These are phyloP conservation scores for Rhypophila decipiens DNA, from an alignment of 495 filamentous ascomycete species.

Conservation along the genomic window DNA sequence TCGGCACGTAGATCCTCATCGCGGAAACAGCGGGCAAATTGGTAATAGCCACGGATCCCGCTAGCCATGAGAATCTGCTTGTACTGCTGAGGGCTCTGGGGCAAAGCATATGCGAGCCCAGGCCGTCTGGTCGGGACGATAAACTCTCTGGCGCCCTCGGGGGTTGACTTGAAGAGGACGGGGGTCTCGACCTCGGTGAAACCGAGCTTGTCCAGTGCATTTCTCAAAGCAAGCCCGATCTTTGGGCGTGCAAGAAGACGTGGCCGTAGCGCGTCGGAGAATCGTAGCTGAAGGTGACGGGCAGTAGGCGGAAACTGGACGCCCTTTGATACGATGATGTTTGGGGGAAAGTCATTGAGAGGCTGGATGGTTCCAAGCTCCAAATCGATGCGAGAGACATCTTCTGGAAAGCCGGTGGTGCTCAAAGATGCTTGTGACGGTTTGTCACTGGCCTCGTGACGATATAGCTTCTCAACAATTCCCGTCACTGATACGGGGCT, in stretches of 20 bases:
- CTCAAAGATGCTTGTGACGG: background rate
- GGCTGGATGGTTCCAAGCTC: constrained; percentile 52
- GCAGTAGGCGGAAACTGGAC: constrained; percentile 65
- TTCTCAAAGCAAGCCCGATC: constrained; percentile 46
- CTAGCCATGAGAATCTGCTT: constrained; percentile 97
- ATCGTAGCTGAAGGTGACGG: constrained; percentile 81
- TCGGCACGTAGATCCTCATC: constrained; percentile 93
- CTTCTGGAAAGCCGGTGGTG: constrained; percentile 6
- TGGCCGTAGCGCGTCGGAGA: constrained; percentile 52
- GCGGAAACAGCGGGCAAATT: constrained; percentile 91
- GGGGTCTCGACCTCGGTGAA: constrained; percentile 89
- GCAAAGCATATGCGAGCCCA: constrained; percentile 79
- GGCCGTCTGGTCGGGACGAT: constrained; percentile 75
- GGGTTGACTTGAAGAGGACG: constrained; percentile 92
- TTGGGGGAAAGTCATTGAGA: constrained; percentile 69
- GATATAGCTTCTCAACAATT: constrained; percentile 16
- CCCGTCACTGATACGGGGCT: constrained; percentile 36
- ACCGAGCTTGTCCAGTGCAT: constrained; percentile 40
- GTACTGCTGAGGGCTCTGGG: constrained; percentile 96
- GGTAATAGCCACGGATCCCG: constrained; percentile 75
- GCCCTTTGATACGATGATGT: constrained; percentile 66
- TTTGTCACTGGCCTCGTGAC: background rate
- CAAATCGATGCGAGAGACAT: constrained; percentile 20
- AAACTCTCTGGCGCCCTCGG: constrained; percentile 92
- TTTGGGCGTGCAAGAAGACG: constrained; percentile 54